Conservation (phyloP, 129 eudicot species). For the Smallanthus sonchifolius region DNA sequence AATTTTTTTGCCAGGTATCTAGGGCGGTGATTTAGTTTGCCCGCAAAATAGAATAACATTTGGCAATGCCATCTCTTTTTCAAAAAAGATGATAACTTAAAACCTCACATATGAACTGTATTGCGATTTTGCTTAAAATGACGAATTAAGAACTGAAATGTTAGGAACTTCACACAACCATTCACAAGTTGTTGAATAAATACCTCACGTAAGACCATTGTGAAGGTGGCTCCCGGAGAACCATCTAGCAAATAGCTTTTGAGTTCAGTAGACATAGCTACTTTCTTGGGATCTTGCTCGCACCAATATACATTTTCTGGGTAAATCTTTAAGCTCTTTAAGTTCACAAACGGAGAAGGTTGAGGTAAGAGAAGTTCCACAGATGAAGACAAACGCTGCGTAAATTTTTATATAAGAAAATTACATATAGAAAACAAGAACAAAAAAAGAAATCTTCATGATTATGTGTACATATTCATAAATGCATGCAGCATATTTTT, state of each 20-base stretch:
- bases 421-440: neutral
- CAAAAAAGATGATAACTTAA: too few relatives aligned
- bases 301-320: neutral
- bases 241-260: neutral
- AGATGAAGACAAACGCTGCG: neutral
- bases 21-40: neutral
- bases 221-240: neutral
- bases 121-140: too few relatives aligned
- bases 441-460: neutral
- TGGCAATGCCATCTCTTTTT: neutral
- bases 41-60: neutral
- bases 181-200: too few relatives aligned
- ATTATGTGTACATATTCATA: too few relatives aligned
- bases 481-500: too few relatives aligned
- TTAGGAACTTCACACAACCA: too few relatives aligned
- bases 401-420: neutral
- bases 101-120: too few relatives aligned
- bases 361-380: neutral
- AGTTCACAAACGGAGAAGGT: neutral
- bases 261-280: neutral
- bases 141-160: too few relatives aligned
- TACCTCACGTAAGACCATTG: constrained; percentile 1
- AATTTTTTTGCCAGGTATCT: neutral
- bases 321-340: neutral
- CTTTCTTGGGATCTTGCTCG: neutral